Conservation (phyloP, 1,284 basidiomycete species). For the Ganoderma meredithae region DNA sequence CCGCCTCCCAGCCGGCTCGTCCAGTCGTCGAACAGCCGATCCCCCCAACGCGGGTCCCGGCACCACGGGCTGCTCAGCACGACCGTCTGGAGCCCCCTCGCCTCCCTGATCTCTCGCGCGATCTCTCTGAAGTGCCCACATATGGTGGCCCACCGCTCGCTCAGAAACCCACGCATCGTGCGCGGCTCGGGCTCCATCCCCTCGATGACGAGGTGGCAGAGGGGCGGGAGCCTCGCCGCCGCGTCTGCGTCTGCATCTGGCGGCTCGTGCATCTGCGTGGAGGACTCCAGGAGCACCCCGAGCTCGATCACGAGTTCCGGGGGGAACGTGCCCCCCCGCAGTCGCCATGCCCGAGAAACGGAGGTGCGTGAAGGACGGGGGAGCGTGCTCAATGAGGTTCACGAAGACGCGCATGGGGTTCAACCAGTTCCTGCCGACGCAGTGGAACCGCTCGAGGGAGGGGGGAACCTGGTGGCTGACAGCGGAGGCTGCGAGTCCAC, state of each 20-base stretch:
- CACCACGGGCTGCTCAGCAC: background rate
- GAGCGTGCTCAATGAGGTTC: background rate
- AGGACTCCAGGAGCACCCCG: background rate
- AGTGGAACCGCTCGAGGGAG: slow-evolving; percentile 17
- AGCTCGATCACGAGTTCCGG: background rate
- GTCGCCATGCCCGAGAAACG: slow-evolving; percentile 4
- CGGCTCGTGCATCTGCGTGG: background rate
- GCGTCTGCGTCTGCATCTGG: background rate
- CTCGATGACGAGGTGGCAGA: slow-evolving; percentile 9
- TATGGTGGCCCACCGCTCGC: background rate
- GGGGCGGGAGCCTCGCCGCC: background rate
- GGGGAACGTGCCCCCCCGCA: background rate
- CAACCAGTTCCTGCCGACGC: background rate
- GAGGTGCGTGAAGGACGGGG: slow-evolving; percentile 8
- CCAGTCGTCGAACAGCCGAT: slow-evolving; percentile 15
- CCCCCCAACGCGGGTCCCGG: background rate
- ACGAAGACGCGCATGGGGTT: no score
- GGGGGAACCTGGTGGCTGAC: background rate
- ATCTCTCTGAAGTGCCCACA: background rate
- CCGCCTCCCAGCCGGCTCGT: slow-evolving; percentile 14
- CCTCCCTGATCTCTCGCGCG: no score
- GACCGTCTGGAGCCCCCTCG: background rate
- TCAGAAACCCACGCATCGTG: background rate
- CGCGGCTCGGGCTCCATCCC: background rate
- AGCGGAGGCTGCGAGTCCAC: no score